Evolutionary conservation across 768 basidiomycete genomes (phyloP), one percentile per base, ranked within the genome.

Genomic region (Lactarius evosmus): DNA sequence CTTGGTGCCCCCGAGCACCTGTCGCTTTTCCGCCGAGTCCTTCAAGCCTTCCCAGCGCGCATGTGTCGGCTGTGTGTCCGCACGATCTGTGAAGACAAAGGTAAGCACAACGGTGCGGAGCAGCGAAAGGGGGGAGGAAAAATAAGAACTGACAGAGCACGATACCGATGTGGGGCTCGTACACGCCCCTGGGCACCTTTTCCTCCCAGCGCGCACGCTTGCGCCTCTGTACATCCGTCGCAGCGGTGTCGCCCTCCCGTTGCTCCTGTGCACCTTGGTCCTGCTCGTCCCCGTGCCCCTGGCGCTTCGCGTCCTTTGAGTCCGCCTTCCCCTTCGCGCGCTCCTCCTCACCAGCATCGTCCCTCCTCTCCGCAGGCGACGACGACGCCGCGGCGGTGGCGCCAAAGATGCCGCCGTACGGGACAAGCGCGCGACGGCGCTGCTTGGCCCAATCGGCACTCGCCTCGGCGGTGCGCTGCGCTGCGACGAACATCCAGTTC

Each of bases 401-500:
- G 19, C 78, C 75, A 22, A 78, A 75, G 19, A 81, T 69, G 6
- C 83, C 83, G 11, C 85, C 82, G 22, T 80, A 81, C 56, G 78
- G 77, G 60, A 77, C 82, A 68, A 86, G 71, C 19, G 79, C 77
- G 56, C 85, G 83, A 67, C 74, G 78, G 66, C 91, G 77, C 71
- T 83, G 82, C 70, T 78, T 81, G 29, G 77, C 68, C 85, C 85
- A 91, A 67, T 85, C 85, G 32, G 81, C 77, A 55, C 86, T 87
- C 49, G 86, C 78, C 51, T 90, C 85, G 5, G 76, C 69, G 1
- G 86, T 85, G 36, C 88, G 80, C 69, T 77, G 79, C 1, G 94
- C 89, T 65, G 87, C 86, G 75, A 88, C 82, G 70, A 75, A 80
- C 91, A 98, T 95, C 95, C 95, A 98, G 71, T 96, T 96, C 69